phyloP scores from a whole-genome alignment of 1,284 basidiomycete species.

The Ustilago bromivora region DNA sequence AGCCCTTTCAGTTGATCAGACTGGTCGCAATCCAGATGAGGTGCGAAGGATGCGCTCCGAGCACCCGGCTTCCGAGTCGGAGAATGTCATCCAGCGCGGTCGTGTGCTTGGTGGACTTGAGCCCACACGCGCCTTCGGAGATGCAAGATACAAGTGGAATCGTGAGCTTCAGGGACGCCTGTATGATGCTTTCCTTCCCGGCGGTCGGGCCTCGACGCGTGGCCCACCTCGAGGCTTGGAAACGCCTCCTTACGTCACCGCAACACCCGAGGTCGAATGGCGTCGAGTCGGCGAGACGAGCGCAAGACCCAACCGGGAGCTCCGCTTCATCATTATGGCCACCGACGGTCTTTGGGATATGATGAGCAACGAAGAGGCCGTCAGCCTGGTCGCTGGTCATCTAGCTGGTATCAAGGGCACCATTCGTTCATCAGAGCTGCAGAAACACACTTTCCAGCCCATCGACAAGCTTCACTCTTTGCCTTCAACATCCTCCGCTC shows the following conservation, averaged over 20 bases:
- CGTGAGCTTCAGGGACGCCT: constrained; percentile 69
- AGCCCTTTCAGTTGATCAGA: constrained; percentile 93
- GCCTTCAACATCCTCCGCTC: constrained; percentile 10
- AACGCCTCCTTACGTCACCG: constrained; percentile 88
- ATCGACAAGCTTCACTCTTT: constrained; percentile 42
- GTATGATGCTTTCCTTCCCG: constrained; percentile 69
- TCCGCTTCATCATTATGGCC: constrained; percentile 78
- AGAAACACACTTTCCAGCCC: constrained; percentile 58
- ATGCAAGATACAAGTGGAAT: constrained; percentile 87
- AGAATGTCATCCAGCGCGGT: constrained; percentile 82
- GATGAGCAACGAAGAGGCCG: constrained; percentile 93
- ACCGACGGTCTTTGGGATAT: constrained; percentile 97
- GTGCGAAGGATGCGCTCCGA: constrained; percentile 82
- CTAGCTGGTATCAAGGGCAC: constrained; percentile 63
- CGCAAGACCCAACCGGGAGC: constrained; percentile 47
- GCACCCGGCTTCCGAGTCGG: constrained; percentile 80
- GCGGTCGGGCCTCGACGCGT: constrained; percentile 47
- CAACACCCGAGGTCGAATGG: constrained; percentile 76
- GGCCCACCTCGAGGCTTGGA: constrained; percentile 59
- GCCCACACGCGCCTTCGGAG: constrained; percentile 93
- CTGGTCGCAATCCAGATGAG: constrained; percentile 89
- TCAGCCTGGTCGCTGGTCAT: constrained; percentile 76
- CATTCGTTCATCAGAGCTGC: constrained; percentile 57
- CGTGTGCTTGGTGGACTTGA: constrained; percentile 84
- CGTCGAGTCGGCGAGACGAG: constrained; percentile 57